Conservation (phyloP, 495 filamentous ascomycete species). For the Tuber microsphaerosporum region DNA sequence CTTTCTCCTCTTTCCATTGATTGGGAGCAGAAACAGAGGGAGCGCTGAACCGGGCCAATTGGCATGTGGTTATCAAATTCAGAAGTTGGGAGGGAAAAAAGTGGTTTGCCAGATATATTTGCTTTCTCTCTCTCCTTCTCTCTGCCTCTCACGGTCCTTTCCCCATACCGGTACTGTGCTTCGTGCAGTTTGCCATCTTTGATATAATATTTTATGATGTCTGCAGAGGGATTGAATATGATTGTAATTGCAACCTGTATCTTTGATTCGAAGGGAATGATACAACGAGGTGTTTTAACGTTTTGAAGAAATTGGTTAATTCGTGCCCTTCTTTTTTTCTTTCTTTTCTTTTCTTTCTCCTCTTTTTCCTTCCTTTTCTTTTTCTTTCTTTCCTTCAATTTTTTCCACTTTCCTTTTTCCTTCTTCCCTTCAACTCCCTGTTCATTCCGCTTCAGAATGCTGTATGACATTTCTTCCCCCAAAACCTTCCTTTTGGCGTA, state of each 20-base stretch:
- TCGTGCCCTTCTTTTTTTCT: not conserved
- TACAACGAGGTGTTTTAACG: not conserved
- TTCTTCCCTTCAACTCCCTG: not conserved
- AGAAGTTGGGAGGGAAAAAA: not conserved
- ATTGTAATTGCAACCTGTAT: not conserved
- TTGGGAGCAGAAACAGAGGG: not conserved
- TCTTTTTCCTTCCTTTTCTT: not conserved
- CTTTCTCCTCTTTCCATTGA: not conserved
- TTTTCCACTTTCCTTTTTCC: not conserved
- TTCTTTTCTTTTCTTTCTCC: not conserved
- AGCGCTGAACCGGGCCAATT: not conserved
- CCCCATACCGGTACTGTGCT: not conserved
- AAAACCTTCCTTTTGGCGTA: not conserved
- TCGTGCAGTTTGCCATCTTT: not conserved
- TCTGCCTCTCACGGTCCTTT: not conserved
- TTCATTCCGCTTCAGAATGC: not conserved
- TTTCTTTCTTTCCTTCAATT: not conserved
- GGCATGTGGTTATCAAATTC: not conserved
- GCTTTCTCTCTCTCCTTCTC: not conserved
- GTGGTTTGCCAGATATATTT: not conserved
- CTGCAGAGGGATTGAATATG: not conserved
- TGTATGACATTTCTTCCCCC: not conserved
- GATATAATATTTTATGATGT: not conserved
- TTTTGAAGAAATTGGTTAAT: not conserved
- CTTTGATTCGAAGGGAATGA: conserved; percentile 3